Percentiles rank a stretch among this genome's conserved stretches.
phyloP scores from a whole-genome alignment of 2,329 filamentous ascomycete species.

The Didymella pomorum region DNA sequence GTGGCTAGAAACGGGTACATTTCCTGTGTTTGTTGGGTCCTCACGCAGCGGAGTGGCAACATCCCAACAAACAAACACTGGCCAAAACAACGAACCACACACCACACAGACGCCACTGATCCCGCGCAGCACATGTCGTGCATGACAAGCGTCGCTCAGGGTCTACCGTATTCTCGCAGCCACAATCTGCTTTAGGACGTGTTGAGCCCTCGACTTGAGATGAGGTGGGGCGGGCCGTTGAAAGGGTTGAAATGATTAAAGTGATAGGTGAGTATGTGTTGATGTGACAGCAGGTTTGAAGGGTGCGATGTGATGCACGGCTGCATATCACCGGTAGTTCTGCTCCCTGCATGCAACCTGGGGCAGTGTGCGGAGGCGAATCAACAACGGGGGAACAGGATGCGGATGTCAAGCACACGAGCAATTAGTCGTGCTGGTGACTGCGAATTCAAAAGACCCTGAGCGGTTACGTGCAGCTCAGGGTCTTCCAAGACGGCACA shows the following conservation, averaged over 20 bases:
- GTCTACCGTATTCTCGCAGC: constrained; percentile 5
- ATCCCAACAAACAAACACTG: constrained; percentile 18
- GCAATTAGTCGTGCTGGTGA: neutral
- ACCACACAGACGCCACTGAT: neutral
- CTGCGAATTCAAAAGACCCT: constrained; percentile 2
- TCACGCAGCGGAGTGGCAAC: constrained; percentile 10
- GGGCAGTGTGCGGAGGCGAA: constrained; percentile 10
- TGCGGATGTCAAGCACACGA: constrained; percentile 7
- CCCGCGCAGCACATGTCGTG: neutral
- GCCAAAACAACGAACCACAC: constrained; percentile 7
- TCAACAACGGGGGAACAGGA: neutral
- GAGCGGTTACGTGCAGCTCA: constrained; percentile 14
- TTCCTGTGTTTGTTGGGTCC: neutral
- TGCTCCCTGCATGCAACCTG: constrained; percentile 2
- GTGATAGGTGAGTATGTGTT: neutral
- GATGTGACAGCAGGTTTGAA: neutral
- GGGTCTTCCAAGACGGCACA: constrained; percentile 14
- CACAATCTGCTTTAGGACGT: constrained; percentile 16
- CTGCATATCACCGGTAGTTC: constrained; percentile 2
- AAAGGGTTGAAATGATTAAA: no score
- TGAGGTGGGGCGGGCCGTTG: constrained; percentile 3
- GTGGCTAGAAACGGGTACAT: no score
- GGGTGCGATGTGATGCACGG: constrained; percentile 5
- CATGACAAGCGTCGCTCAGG: constrained; percentile 18
- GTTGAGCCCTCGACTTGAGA: constrained; percentile 11